These are phyloP conservation scores for Penicillium sp. DNA, from an alignment of 2,329 filamentous ascomycete species.

Conservation along the genomic window DNA sequence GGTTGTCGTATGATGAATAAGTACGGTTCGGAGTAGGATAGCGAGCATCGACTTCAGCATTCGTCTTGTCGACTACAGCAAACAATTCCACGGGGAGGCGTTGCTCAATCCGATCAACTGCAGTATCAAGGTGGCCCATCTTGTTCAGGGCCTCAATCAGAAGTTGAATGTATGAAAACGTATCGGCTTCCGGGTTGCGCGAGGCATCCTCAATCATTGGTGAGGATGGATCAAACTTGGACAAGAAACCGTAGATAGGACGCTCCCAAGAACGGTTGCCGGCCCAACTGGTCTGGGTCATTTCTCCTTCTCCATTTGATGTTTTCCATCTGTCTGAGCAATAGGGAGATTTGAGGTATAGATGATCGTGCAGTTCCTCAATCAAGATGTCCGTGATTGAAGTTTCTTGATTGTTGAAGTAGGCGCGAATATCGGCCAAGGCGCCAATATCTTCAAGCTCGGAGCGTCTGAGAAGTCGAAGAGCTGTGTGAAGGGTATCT, in stretches of 20 bases:
- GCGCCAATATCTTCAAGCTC: conserved; percentile 91
- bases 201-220: conserved; percentile 79
- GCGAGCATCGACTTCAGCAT: conserved; percentile 86
- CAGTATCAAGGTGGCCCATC: conserved; percentile 78
- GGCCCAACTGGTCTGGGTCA: conserved; percentile 24
- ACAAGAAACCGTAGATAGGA: conserved; percentile 56
- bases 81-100: conserved; percentile 91
- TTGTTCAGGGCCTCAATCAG: conserved; percentile 88
- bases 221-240: conserved; percentile 53
- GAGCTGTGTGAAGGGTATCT: conserved; percentile 82
- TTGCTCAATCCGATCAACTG: conserved; percentile 88
- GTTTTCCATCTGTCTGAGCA: conserved; percentile 94
- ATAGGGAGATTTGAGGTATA: conserved; percentile 97
- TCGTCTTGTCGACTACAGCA: conserved; percentile 88
- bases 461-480: conserved; percentile 78
- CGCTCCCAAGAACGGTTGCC: conserved; percentile 50
- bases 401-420: conserved; percentile 89
- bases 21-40: conserved; percentile 75
- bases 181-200: conserved; percentile 92
- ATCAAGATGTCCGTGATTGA: conserved; percentile 89
- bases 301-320: conserved; percentile 48
- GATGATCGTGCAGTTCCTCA: conserved; percentile 95
- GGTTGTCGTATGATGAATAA: conserved; percentile 46
- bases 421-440: conserved; percentile 77
- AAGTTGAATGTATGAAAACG: conserved; percentile 86